Percentiles rank a stretch among this genome's conserved stretches.
phyloP scores from a whole-genome alignment of 1,139 yeast species.

The Hansenula sp. region DNA sequence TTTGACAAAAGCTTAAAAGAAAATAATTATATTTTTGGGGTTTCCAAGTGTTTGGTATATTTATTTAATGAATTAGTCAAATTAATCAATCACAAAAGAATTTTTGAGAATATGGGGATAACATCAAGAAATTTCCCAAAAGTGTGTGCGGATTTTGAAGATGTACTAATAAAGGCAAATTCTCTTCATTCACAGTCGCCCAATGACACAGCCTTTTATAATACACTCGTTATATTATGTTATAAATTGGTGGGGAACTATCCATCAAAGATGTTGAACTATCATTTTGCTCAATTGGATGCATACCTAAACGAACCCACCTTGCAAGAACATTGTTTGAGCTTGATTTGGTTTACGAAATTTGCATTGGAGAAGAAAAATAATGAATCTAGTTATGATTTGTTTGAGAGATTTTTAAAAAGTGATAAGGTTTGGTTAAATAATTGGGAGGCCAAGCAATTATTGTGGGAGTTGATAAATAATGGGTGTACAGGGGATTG shows the following conservation, averaged over 20 bases:
- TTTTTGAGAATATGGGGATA: constrained; percentile 9
- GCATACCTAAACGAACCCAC: neutral
- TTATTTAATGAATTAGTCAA: constrained; percentile 15
- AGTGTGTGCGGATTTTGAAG: constrained; percentile 22
- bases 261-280: neutral
- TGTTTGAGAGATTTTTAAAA: neutral
- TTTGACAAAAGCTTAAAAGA: neutral
- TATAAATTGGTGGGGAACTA: constrained; percentile 4
- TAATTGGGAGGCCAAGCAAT: constrained; percentile 2
- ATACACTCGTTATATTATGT: neutral
- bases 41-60: constrained; percentile 10
- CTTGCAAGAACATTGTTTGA: neutral
- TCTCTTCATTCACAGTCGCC: neutral
- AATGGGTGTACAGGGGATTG: neutral
- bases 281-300: neutral
- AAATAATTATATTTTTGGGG: constrained; percentile 11
- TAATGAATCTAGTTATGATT: neutral
- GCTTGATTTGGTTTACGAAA: constrained; percentile 1
- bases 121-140: constrained; percentile 22
- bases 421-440: constrained; percentile 1
- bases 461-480: neutral
- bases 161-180: constrained; percentile 3
- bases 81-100: constrained; percentile 18
- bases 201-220: neutral
- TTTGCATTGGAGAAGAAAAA: neutral